Percentiles rank a stretch among this genome's conserved stretches.
These are phyloP conservation scores for Aspergillus haitiensis DNA, from an alignment of 495 filamentous ascomycete species.

Conservation along the genomic window DNA sequence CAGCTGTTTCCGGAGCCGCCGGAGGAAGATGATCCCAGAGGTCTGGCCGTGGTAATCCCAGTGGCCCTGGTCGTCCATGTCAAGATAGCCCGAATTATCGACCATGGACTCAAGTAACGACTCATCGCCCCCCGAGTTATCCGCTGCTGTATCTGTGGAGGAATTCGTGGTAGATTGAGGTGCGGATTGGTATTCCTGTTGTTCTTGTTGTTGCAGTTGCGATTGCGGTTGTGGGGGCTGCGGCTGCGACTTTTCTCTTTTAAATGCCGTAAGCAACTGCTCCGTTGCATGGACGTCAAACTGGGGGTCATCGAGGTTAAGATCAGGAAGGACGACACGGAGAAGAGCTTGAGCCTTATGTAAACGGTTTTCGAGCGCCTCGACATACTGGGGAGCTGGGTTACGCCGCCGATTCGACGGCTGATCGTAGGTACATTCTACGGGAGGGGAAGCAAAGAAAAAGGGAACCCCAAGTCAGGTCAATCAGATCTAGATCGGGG, in stretches of 20 bases:
- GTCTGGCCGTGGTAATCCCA: conserved; percentile 96
- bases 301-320: conserved; percentile 80
- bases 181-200: no score
- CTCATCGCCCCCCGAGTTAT: conserved; percentile 55
- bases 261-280: conserved; percentile 34
- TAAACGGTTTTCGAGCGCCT: conserved; percentile 80
- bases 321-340: conserved; percentile 74
- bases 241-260: conserved; percentile 27
- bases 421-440: conserved; percentile 98
- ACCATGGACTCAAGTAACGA: conserved; percentile 93
- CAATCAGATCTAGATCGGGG: not conserved
- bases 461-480: no score
- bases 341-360: conserved; percentile 82
- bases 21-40: conserved; percentile 84
- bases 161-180: conserved; percentile 9
- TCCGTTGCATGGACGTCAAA: conserved; percentile 69
- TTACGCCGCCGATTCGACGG: conserved; percentile 94
- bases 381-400: conserved; percentile 91
- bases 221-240: not conserved
- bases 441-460: conserved; percentile 2
- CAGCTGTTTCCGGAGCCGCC: conserved; percentile 82
- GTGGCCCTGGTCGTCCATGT: conserved; percentile 86
- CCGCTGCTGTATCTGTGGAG: conserved; percentile 24
- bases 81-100: conserved; percentile 80
- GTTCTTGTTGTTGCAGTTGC: conserved; percentile 14